Percentiles rank a stretch among this genome's conserved stretches.
phyloP scores from a whole-genome alignment of 106 monocot genomes.

The Dendrobium officinale region DNA sequence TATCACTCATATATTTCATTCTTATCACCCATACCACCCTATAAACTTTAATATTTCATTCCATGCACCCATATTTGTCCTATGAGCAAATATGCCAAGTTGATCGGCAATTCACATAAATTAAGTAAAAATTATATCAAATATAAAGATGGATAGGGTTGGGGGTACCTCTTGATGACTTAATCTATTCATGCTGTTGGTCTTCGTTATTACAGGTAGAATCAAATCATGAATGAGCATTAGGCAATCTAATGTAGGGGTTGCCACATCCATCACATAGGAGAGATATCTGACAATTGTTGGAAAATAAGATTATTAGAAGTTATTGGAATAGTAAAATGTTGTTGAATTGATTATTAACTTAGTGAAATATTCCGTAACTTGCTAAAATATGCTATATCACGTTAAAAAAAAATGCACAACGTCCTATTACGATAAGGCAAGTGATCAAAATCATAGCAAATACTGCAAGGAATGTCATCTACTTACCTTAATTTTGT shows the following conservation, averaged over 20 bases:
- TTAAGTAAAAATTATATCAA: neutral
- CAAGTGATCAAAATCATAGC: neutral
- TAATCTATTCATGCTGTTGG: neutral
- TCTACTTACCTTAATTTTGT: conserved; percentile 56
- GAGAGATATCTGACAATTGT: conserved; percentile 54
- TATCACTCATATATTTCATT: too few species aligned
- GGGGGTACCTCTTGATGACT: conserved; percentile 4
- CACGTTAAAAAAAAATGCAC: neutral
- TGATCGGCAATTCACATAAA: neutral
- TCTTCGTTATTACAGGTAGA: conserved; percentile 31
- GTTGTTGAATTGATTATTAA: neutral
- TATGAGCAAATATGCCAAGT: neutral
- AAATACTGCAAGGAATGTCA: neutral
- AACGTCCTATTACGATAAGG: neutral
- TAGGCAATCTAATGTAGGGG: conserved; percentile 76
- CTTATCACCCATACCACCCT: too few species aligned
- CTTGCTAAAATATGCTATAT: neutral
- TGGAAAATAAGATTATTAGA: neutral
- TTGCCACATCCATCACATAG: conserved; percentile 92
- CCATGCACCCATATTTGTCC: too few species aligned
- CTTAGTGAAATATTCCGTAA: neutral
- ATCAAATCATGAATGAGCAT: conserved; percentile 60
- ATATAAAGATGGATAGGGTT: neutral
- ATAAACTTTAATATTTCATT: too few species aligned
- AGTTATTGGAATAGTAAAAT: neutral